phyloP scores from a whole-genome alignment of 768 basidiomycete genomes.

The Mycena vulgaris region DNA sequence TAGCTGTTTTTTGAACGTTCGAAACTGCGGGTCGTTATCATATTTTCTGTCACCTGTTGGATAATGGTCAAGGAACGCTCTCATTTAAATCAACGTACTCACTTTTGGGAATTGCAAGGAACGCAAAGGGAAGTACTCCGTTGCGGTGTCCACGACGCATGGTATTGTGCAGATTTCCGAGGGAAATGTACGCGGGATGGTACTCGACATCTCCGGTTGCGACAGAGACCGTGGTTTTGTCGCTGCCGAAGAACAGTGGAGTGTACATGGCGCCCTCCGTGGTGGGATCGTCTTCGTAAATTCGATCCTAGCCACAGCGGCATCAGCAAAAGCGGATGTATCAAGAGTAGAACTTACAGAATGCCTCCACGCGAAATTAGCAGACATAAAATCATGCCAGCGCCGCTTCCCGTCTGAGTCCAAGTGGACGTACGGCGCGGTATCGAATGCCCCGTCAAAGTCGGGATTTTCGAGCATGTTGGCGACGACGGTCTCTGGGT shows the following conservation, averaged over 20 bases:
- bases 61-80: not conserved
- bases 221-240: constrained; percentile 48
- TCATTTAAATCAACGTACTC: too few species aligned
- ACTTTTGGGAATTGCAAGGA: constrained; percentile 51
- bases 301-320: too few species aligned
- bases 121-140: constrained; percentile 41
- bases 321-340: too few species aligned
- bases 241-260: constrained; percentile 39
- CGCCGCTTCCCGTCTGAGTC: constrained; percentile 42
- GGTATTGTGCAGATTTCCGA: constrained; percentile 43
- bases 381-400: constrained; percentile 57
- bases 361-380: constrained; percentile 58
- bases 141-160: constrained; percentile 44
- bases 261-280: constrained; percentile 29
- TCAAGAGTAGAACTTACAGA: constrained; percentile 42
- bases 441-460: constrained; percentile 51
- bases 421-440: constrained; percentile 46
- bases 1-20: constrained; percentile 37
- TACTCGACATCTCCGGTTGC: constrained; percentile 43
- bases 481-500: constrained; percentile 46
- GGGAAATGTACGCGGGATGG: constrained; percentile 41
- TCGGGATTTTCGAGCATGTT: constrained; percentile 53
- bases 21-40: constrained; percentile 26
- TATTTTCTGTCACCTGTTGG: constrained; percentile 27
- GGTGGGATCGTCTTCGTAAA: constrained; percentile 19